Percentiles rank a stretch among this genome's conserved stretches.
These are phyloP conservation scores for Articulospora tetracladia DNA, from an alignment of 495 filamentous ascomycete species.

Conservation along the genomic window DNA sequence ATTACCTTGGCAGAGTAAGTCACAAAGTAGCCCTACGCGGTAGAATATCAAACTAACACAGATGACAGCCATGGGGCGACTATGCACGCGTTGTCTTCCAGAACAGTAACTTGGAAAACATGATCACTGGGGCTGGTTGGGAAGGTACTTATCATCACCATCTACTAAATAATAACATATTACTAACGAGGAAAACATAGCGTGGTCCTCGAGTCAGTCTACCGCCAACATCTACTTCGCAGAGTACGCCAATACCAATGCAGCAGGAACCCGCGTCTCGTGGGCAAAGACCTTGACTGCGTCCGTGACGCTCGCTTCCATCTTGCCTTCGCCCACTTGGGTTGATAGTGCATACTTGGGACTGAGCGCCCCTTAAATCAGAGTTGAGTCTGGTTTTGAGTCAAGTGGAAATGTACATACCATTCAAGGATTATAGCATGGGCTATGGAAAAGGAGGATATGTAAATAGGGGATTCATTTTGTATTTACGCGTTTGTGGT, in stretches of 20 bases:
- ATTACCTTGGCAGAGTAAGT: slow-evolving; percentile 26
- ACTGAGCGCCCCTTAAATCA: background rate
- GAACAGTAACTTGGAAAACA: slow-evolving; percentile 42
- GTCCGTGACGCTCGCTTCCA: background rate
- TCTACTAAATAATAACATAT: background rate
- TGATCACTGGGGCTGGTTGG: slow-evolving; percentile 61
- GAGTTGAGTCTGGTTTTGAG: background rate
- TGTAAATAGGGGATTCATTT: too few relatives aligned
- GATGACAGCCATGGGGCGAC: slow-evolving; percentile 55
- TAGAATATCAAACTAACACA: background rate
- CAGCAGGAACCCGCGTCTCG: background rate
- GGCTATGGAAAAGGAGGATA: too few relatives aligned
- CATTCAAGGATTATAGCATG: too few relatives aligned
- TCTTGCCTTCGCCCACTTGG: slow-evolving; percentile 1
- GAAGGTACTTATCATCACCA: slow-evolving; percentile 5
- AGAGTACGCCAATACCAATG: slow-evolving; percentile 5
- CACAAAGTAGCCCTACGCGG: background rate
- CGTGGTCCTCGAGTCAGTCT: background rate
- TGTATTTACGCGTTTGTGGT: too few relatives aligned
- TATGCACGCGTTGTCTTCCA: slow-evolving; percentile 61
- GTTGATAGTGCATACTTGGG: slow-evolving; percentile 8
- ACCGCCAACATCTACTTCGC: slow-evolving; percentile 5
- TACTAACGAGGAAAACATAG: background rate
- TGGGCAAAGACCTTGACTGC: slow-evolving; percentile 4
- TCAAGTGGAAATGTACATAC: too few relatives aligned